These are phyloP conservation scores for Solanum medicagineum DNA, from an alignment of 257 asterid species.

Conservation along the genomic window DNA sequence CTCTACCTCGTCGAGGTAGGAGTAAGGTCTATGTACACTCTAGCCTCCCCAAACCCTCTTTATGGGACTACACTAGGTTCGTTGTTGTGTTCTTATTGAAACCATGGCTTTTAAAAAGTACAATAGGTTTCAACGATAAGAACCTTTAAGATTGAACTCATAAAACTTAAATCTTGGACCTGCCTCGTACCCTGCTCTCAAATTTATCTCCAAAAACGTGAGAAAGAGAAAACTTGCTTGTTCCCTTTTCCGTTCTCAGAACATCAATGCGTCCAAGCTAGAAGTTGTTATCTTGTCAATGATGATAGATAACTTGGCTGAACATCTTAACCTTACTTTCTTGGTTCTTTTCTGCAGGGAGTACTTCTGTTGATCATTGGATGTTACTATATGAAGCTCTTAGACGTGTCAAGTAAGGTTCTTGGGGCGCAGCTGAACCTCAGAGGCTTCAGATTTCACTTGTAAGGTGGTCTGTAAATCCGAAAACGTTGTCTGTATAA, in stretches of 20 bases:
- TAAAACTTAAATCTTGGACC: not conserved
- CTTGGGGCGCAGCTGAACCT: not conserved
- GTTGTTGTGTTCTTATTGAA: not conserved
- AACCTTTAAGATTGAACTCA: not conserved
- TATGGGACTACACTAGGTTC: not conserved
- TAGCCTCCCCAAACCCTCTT: not conserved
- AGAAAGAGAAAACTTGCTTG: not conserved
- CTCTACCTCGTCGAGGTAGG: not conserved
- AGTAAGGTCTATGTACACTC: not conserved
- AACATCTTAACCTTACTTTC: not conserved
- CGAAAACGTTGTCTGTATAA: not conserved
- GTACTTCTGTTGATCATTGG: not conserved
- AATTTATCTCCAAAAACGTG: not conserved
- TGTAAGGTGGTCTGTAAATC: not conserved
- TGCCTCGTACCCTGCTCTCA: not conserved
- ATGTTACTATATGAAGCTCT: not conserved
- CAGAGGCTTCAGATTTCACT: not conserved
- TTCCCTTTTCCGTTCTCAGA: not conserved
- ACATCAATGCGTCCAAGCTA: not conserved
- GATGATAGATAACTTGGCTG: not conserved
- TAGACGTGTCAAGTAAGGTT: not conserved
- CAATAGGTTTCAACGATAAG: not conserved
- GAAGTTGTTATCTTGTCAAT: not conserved
- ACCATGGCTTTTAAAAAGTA: not conserved
- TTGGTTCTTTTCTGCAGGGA: not conserved